A percentile compares a stretch with the other conserved stretches of the same genome.
Conservation (phyloP, 805 yeast genomes). For the Sugiyamaella qingdaonensis region DNA sequence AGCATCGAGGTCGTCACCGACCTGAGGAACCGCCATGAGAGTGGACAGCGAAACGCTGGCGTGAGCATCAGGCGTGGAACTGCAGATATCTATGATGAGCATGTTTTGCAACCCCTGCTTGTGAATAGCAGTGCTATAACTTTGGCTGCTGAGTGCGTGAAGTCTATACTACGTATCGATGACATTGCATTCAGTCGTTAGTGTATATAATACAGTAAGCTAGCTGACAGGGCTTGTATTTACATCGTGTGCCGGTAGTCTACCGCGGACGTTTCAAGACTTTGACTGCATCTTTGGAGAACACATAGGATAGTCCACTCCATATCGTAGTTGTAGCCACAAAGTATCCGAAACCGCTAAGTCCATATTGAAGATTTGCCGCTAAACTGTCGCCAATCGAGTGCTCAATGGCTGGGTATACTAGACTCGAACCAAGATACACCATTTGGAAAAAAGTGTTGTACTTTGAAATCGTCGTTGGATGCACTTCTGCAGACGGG, state of each 20-base stretch:
- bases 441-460: conserved; percentile 93
- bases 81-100: conserved; percentile 88
- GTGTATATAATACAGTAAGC: conserved; percentile 8
- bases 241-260: background rate
- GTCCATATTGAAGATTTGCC: conserved; percentile 25
- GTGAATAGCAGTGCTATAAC: conserved; percentile 93
- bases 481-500: conserved; percentile 82
- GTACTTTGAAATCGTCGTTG: conserved; percentile 78
- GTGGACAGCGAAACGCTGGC: conserved; percentile 91
- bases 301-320: conserved; percentile 75
- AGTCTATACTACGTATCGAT: conserved; percentile 92
- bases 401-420: conserved; percentile 46
- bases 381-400: conserved; percentile 19
- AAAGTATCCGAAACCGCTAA: conserved; percentile 35
- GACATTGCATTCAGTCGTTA: conserved; percentile 91
- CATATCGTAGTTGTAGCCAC: conserved; percentile 68
- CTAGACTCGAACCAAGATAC: conserved; percentile 64
- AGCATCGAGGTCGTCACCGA: conserved; percentile 91
- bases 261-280: conserved; percentile 31
- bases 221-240: background rate
- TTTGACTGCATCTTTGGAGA: conserved; percentile 66
- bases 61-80: conserved; percentile 92
- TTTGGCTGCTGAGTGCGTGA: conserved; percentile 93
- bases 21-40: conserved; percentile 82
- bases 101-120: conserved; percentile 92